Percentiles rank a stretch among this genome's conserved stretches.
These are phyloP conservation scores for Cladosporium sp. DNA, from an alignment of 2,329 filamentous ascomycete genomes.

Conservation along the genomic window DNA sequence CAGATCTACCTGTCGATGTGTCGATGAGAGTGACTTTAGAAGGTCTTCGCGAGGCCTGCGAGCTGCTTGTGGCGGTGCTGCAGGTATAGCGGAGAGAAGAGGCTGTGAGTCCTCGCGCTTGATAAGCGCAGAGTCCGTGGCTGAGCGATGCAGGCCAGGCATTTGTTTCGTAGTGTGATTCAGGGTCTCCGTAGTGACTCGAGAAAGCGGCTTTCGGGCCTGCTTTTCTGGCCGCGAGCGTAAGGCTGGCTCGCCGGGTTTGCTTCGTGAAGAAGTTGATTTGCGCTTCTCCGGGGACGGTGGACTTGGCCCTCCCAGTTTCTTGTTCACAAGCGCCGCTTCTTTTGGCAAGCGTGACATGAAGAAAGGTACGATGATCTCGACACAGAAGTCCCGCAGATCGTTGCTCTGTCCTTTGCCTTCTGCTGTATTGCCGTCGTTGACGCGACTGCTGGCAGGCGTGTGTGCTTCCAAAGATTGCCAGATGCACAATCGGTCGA, in stretches of 20 bases:
- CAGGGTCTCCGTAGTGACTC: slow-evolving; percentile 54
- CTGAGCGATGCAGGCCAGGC: slow-evolving; percentile 62
- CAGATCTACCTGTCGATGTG: slow-evolving; percentile 49
- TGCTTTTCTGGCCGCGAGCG: slow-evolving; percentile 35
- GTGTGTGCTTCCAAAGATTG: slow-evolving; percentile 64
- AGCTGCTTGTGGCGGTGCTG: slow-evolving; percentile 16
- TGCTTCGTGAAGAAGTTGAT: slow-evolving; percentile 32
- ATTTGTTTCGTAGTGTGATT: slow-evolving; percentile 44
- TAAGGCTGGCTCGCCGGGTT: slow-evolving; percentile 34
- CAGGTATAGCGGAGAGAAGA: slow-evolving; percentile 42
- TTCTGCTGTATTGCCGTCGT: slow-evolving; percentile 18
- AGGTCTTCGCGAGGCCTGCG: slow-evolving; percentile 1
- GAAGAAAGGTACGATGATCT: slow-evolving; percentile 77
- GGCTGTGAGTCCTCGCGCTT: slow-evolving; percentile 55
- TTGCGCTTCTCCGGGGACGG: slow-evolving; percentile 51
- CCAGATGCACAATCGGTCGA: slow-evolving; percentile 78
- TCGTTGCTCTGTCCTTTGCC: slow-evolving; percentile 47
- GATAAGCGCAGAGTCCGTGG: slow-evolving; percentile 53
- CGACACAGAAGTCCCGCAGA: slow-evolving; percentile 68
- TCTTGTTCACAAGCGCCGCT: slow-evolving; percentile 65
- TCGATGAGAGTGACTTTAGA: slow-evolving; percentile 15
- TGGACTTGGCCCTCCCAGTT: slow-evolving; percentile 66
- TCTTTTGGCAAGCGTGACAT: slow-evolving; percentile 67
- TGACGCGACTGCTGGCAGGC: slow-evolving; percentile 35
- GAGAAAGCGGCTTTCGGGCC: slow-evolving; percentile 50